Evolutionary conservation across 129 eudicot genomes (phyloP), one percentile per base, ranked within the genome.

Genomic region (Flaveria bidentis): DNA sequence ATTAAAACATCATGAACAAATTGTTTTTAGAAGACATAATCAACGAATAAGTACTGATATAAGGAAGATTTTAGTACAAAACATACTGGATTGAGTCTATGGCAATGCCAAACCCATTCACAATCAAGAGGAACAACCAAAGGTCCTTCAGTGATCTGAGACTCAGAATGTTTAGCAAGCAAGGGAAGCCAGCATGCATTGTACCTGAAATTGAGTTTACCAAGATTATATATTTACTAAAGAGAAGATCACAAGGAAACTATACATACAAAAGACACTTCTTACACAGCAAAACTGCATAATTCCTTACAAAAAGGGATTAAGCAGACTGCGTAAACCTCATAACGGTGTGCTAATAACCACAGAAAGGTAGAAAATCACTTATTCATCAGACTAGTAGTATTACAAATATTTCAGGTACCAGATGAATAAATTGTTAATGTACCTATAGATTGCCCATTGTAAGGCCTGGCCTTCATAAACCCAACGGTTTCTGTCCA

Each of bases 71-170:
- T 72, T n/a, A 68, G 64, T 67, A 44, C 11, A 66, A 64, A 81
- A 77, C 11, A 44, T 95, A 95, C 99, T 8, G 99, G 99, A 84
- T 95, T 95, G 57, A 95, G 99, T 83, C 97, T 84, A 83, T 95
- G 99, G 85, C 94, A 91, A 69, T 95, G 99, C 99, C 99, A 95
- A 78, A 95, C 83, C 99, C 97, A 95, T 84, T 95, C 99, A 83
- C 96, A 95, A 63, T 95, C 99, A 78, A 95, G 93, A 58, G 99
- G 99, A 83, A 91, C 94, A 82, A 95, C 99, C 71, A 95, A 72
- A 53, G 97, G 94, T 72, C 90, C 99, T 61, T 84, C 82, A n/a
- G 78, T 77, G 46, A 89, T 47, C 68, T 62, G 88, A 42, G 87
- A 80, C 78, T 91, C 92, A 0, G 84, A 72, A 82, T 89, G 81